phyloP scores from a whole-genome alignment of 2,329 filamentous ascomycete species.

The Diplodia sapinea region DNA sequence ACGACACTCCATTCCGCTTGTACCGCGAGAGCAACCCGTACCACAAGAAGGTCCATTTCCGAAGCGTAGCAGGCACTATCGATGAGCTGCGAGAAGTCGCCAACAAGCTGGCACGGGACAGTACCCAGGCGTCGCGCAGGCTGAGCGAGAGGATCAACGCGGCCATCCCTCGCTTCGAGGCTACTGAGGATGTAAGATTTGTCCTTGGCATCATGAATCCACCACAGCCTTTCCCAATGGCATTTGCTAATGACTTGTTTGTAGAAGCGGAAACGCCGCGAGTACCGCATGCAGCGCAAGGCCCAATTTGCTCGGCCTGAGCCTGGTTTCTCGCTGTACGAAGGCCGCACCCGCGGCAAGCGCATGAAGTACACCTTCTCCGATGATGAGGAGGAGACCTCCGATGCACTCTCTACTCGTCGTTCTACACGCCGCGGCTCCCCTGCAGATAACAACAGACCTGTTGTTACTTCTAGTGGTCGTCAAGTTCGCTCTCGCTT shows the following conservation, averaged over 20 bases:
- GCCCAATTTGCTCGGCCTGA: constrained; percentile 87
- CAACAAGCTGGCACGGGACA: constrained; percentile 78
- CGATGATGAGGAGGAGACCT: constrained; percentile 75
- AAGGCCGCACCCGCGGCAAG: constrained; percentile 94
- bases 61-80: constrained; percentile 88
- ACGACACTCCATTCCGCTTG: constrained; percentile 91
- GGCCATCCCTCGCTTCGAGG: constrained; percentile 88
- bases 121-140: constrained; percentile 78
- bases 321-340: constrained; percentile 89
- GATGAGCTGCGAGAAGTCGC: constrained; percentile 80
- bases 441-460: constrained; percentile 71
- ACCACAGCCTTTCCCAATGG: background rate
- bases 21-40: constrained; percentile 92
- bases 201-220: background rate
- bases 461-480: constrained; percentile 79
- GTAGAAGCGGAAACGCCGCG: constrained; percentile 90
- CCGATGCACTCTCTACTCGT: constrained; percentile 70
- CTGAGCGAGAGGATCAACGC: constrained; percentile 77
- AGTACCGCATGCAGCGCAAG: constrained; percentile 85
- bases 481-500: constrained; percentile 77
- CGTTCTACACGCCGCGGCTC: constrained; percentile 72
- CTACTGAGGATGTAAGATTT: constrained; percentile 78
- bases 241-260: background rate
- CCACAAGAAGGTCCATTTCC: constrained; percentile 80
- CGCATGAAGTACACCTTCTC: constrained; percentile 96